Evolutionary conservation across 495 filamentous ascomycete genomes (phyloP).

Genomic region (Barbatosphaeria neglecta): DNA sequence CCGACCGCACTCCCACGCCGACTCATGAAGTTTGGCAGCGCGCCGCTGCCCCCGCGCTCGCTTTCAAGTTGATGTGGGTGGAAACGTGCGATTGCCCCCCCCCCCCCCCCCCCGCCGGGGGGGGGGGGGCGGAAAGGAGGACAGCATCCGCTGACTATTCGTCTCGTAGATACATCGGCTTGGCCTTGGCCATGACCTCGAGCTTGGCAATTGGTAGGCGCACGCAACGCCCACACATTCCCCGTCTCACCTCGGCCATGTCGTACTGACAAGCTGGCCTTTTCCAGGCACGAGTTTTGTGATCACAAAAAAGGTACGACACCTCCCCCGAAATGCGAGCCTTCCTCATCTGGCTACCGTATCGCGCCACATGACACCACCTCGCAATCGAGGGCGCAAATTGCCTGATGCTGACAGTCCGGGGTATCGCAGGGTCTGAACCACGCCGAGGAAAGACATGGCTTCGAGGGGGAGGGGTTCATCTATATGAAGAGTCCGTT

Average conservation of each 20-base stretch:
- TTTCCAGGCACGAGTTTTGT: slow-evolving; percentile 75
- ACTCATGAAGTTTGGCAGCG: slow-evolving; percentile 9
- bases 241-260: neutral
- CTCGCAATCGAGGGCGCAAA: slow-evolving; percentile 1
- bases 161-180: slow-evolving; percentile 66
- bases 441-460: slow-evolving; percentile 78
- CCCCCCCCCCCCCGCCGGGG: neutral
- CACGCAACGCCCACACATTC: slow-evolving; percentile 2
- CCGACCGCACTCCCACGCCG: neutral
- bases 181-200: slow-evolving; percentile 78
- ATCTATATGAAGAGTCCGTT: slow-evolving; percentile 81
- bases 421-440: slow-evolving; percentile 58
- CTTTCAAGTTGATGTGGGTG: slow-evolving; percentile 55
- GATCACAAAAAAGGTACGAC: slow-evolving; percentile 74
- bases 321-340: neutral
- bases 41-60: slow-evolving; percentile 21
- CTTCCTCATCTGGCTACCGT: too few species aligned
- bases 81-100: slow-evolving; percentile 60
- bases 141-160: neutral
- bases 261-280: slow-evolving; percentile 13
- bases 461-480: slow-evolving; percentile 94
- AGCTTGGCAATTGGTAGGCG: slow-evolving; percentile 85
- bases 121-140: neutral
- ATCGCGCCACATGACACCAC: too few species aligned
- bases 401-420: slow-evolving; percentile 9